phyloP scores from a whole-genome alignment of 768 basidiomycete species.

The Plicaturopsis crispa region DNA sequence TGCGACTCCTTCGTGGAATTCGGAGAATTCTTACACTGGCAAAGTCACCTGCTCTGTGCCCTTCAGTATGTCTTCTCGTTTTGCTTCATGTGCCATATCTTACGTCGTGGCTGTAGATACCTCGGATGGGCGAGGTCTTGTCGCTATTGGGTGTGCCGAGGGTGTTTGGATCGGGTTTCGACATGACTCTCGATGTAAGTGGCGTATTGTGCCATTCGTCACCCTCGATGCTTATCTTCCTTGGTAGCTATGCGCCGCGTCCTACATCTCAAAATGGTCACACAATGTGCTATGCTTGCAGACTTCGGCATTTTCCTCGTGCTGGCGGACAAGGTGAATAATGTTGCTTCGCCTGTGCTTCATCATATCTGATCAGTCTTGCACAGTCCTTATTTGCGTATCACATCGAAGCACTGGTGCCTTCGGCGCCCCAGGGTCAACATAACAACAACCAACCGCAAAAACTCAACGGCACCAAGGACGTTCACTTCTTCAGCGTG shows the following conservation, averaged over 20 bases:
- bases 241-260: conserved; percentile 81
- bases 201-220: not conserved
- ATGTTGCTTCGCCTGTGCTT: not conserved
- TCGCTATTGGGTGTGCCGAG: conserved; percentile 91
- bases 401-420: conserved; percentile 93
- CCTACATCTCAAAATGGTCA: conserved; percentile 87
- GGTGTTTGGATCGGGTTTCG: conserved; percentile 95
- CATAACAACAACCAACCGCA: conserved; percentile 78
- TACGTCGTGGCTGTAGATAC: conserved; percentile 43
- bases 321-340: conserved; percentile 75
- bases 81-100: not conserved
- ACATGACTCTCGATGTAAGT: conserved; percentile 77
- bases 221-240: conserved; percentile 6
- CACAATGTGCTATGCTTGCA: conserved; percentile 92
- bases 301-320: conserved; percentile 97
- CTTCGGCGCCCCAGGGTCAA: conserved; percentile 65
- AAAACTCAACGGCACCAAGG: conserved; percentile 82
- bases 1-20: conserved; percentile 47
- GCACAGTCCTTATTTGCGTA: conserved; percentile 81
- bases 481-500: conserved; percentile 94
- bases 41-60: conserved; percentile 95
- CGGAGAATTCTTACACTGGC: conserved; percentile 67
- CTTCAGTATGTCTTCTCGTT: conserved; percentile 51
- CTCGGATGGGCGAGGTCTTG: conserved; percentile 75
- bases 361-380: not conserved